Conservation (phyloP, 208 protist genomes). For the Tritrichomonas musculus region DNA sequence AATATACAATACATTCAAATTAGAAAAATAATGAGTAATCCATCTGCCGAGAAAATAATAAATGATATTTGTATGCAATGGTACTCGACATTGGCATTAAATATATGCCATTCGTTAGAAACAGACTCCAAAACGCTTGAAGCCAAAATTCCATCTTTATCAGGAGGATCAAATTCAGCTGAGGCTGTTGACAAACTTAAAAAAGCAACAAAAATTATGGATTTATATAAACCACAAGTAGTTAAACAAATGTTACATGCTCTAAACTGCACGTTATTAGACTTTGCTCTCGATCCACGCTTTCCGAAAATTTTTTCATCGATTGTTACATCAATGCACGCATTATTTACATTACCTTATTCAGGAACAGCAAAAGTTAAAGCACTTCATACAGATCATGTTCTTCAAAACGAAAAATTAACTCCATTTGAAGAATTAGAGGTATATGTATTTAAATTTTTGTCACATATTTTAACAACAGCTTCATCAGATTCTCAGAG, state of each 20-base stretch:
- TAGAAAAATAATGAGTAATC: too few species aligned
- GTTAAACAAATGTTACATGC: neutral
- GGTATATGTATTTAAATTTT: neutral
- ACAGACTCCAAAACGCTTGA: too few species aligned
- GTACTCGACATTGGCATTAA: too few species aligned
- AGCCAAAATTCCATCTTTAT: too few species aligned
- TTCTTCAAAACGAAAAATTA: neutral
- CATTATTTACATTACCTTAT: neutral
- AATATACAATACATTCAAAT: too few species aligned
- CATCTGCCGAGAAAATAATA: too few species aligned
- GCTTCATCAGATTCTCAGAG: neutral
- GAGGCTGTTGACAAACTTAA: neutral
- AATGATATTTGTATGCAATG: too few species aligned
- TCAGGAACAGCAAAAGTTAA: neutral
- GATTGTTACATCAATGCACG: neutral
- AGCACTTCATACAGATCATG: slow-evolving; percentile 10
- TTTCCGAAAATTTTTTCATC: neutral
- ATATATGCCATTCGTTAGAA: too few species aligned
- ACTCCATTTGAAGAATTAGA: neutral
- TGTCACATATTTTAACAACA: neutral
- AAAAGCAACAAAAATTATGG: neutral
- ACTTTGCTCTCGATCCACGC: neutral
- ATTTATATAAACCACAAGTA: neutral
- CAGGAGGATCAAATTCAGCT: neutral
- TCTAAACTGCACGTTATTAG: neutral